phyloP scores from a whole-genome alignment of 1,284 basidiomycete genomes.

The Laetiporus sulphureus region DNA sequence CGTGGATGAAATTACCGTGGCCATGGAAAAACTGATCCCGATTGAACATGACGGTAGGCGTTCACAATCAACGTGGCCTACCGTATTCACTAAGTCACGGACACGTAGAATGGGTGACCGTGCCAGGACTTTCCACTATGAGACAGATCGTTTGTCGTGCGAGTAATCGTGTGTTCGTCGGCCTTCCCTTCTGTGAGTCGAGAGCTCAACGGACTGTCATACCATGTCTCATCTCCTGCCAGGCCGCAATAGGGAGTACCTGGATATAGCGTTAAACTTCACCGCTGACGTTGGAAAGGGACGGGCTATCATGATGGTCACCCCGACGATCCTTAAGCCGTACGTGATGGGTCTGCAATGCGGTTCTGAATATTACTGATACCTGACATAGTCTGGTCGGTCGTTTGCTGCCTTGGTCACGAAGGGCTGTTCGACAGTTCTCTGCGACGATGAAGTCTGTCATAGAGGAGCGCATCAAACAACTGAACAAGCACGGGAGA shows the following conservation, averaged over 20 bases:
- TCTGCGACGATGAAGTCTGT: conserved; percentile 10
- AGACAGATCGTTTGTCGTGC: conserved; percentile 19
- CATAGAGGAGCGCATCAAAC: conserved; percentile 13
- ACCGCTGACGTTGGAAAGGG: conserved; percentile 29
- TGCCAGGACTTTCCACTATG: conserved; percentile 11
- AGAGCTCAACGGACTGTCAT: not conserved
- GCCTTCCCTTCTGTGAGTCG: conserved; percentile 20
- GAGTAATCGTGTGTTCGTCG: conserved; percentile 23
- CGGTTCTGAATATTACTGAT: not conserved
- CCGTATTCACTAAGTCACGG: no score
- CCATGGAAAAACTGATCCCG: not conserved
- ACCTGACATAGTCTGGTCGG: not conserved
- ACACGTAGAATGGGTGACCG: conserved; percentile 18
- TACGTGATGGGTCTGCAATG: no score
- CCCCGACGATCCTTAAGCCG: conserved; percentile 34
- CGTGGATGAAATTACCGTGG: conserved; percentile 11
- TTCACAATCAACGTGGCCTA: no score
- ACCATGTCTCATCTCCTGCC: conserved; percentile 6
- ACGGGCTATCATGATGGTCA: conserved; percentile 26
- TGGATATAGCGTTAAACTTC: conserved; percentile 30
- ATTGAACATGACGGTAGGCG: not conserved
- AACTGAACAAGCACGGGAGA: conserved; percentile 12
- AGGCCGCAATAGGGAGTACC: conserved; percentile 32
- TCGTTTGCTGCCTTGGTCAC: not conserved
- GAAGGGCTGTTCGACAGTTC: not conserved